A percentile compares a stretch with the other conserved stretches of the same genome.
phyloP scores from a whole-genome alignment of 257 asterid genomes.

The Ehretia macrophylla region DNA sequence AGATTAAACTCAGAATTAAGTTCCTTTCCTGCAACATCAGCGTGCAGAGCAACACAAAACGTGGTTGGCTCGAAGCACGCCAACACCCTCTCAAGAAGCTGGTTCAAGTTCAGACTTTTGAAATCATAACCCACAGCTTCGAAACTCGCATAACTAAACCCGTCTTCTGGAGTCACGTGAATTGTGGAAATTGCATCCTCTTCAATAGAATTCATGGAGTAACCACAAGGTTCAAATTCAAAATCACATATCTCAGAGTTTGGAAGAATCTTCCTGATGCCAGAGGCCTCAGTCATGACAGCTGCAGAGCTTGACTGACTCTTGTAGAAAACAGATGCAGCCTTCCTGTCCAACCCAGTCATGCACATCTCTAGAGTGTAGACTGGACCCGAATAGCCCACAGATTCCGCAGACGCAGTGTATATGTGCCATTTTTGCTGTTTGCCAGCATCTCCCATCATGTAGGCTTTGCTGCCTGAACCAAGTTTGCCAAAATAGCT shows the following conservation, averaged over 20 bases:
- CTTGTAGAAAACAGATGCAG: constrained; percentile 37
- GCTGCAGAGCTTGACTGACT: constrained; percentile 26
- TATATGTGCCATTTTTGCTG: constrained; percentile 32
- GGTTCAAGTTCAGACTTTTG: constrained; percentile 15
- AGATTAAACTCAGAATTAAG: background rate
- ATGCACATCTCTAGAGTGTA: constrained; percentile 39
- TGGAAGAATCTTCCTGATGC: constrained; percentile 33
- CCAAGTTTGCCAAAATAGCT: constrained; percentile 26
- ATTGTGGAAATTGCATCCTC: constrained; percentile 23
- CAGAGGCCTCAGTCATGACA: constrained; percentile 32
- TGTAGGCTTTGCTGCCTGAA: constrained; percentile 24
- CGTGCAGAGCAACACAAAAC: constrained; percentile 26
- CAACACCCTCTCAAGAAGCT: constrained; percentile 24
- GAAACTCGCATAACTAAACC: constrained; percentile 39
- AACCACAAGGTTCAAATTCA: constrained; percentile 34
- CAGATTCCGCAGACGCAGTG: constrained; percentile 25
- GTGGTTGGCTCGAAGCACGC: constrained; percentile 27
- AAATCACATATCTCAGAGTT: constrained; percentile 27
- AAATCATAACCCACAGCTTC: constrained; percentile 31
- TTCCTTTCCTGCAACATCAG: constrained; percentile 13
- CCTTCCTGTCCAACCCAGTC: constrained; percentile 34
- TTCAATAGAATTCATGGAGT: constrained; percentile 38
- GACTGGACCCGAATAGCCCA: background rate
- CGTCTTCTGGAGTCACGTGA: constrained; percentile 27
- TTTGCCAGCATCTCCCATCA: constrained; percentile 32